A percentile compares a stretch with the other conserved stretches of the same genome.
These are phyloP conservation scores for Salinomyces thailandicus DNA, from an alignment of 2,329 filamentous ascomycete genomes.

Conservation along the genomic window DNA sequence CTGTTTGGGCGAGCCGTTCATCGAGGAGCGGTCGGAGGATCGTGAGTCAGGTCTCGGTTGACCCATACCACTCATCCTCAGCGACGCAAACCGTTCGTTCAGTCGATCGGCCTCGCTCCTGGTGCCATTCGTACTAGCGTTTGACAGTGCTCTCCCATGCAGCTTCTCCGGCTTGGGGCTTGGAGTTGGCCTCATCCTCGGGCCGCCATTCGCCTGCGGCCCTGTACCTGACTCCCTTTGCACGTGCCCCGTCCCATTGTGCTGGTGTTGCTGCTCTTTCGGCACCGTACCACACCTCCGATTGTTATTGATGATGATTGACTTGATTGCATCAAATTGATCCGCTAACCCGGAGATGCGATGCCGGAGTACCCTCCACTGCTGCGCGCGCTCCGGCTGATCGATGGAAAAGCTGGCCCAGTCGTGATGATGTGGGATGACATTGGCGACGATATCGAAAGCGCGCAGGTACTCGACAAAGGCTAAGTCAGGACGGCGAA, in stretches of 20 bases:
- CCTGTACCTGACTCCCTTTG: too few species aligned
- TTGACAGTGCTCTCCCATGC: conserved; percentile 47
- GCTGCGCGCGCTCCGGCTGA: conserved; percentile 34
- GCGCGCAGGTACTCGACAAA: conserved; percentile 78
- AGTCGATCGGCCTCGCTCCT: conserved; percentile 7
- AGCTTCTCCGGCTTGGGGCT: conserved; percentile 56
- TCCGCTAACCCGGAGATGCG: conserved; percentile 24
- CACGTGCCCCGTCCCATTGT: too few species aligned
- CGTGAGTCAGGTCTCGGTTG: conserved; percentile 17
- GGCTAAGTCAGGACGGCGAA: conserved; percentile 60
- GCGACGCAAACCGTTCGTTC: conserved; percentile 7
- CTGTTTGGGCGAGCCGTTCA: conserved; percentile 24
- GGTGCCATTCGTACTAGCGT: conserved; percentile 17
- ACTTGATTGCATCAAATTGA: conserved; percentile 38
- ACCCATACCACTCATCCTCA: conserved; percentile 7
- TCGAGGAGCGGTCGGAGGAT: conserved; percentile 17
- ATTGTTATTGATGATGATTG: conserved; percentile 43
- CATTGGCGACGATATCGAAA: conserved; percentile 64
- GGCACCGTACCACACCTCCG: conserved; percentile 42
- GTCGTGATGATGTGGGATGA: conserved; percentile 66
- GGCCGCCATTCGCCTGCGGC: conserved; percentile 2
- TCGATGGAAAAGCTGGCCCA: conserved; percentile 51
- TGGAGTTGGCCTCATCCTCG: conserved; percentile 20
- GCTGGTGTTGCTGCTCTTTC: too few species aligned
- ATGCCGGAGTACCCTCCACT: conserved; percentile 35